Evolutionary conservation across 1,139 yeast species (phyloP).

Genomic region (Geotrichum aggregatum): DNA sequence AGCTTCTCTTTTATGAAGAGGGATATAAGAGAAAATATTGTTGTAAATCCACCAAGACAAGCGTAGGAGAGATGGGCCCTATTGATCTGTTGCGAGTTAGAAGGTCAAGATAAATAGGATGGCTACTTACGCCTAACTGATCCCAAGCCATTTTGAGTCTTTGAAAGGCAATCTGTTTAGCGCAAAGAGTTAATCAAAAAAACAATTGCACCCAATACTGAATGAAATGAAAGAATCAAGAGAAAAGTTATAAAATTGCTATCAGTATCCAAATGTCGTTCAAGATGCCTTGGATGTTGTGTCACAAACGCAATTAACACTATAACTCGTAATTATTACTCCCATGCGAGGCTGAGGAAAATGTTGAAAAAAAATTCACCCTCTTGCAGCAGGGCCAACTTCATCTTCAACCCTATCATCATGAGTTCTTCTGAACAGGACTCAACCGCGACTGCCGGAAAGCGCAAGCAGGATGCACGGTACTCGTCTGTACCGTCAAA

Average conservation of each 20-base stretch:
- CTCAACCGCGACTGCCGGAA: not conserved
- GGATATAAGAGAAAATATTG: conserved; percentile 83
- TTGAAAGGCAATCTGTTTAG: too few species aligned
- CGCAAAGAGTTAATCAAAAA: too few species aligned
- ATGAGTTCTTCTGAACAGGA: not conserved
- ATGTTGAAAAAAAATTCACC: too few species aligned
- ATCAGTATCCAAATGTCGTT: not conserved
- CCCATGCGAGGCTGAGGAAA: too few species aligned
- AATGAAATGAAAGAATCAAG: too few species aligned
- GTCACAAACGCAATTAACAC: too few species aligned
- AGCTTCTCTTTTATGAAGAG: conserved; percentile 83
- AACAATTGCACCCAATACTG: too few species aligned
- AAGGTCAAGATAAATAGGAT: not conserved
- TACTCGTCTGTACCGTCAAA: not conserved
- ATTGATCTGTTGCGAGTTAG: conserved; percentile 38
- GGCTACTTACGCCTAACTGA: conserved; percentile 32
- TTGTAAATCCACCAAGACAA: conserved; percentile 82
- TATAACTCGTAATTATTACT: too few species aligned
- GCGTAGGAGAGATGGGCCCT: conserved; percentile 88
- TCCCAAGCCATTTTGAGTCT: conserved; percentile 35
- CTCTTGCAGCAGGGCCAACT: too few species aligned
- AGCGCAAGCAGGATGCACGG: not conserved
- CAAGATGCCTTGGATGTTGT: not conserved
- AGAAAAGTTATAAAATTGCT: too few species aligned
- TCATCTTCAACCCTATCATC: not conserved